These are phyloP conservation scores for Henckelia pumila DNA, from an alignment of 257 asterid species.

Conservation along the genomic window DNA sequence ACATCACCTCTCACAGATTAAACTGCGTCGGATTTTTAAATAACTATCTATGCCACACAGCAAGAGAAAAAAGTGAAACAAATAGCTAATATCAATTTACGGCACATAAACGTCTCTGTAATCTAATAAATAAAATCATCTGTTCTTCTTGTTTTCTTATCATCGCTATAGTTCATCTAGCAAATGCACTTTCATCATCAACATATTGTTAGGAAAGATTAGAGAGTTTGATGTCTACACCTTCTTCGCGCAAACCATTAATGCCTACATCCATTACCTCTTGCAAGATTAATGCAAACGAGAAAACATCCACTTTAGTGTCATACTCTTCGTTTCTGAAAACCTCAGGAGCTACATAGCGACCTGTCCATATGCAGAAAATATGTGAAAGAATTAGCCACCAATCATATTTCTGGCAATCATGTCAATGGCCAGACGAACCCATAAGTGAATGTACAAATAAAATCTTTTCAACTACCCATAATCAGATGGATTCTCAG, in stretches of 20 bases:
- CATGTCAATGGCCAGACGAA: too few species aligned
- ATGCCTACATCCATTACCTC: slow-evolving; percentile 44
- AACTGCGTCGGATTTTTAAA: neutral
- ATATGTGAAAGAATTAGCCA: slow-evolving; percentile 4
- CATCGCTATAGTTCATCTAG: too few species aligned
- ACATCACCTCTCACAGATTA: neutral
- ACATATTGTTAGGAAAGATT: too few species aligned
- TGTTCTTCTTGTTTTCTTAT: too few species aligned
- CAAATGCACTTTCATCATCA: too few species aligned
- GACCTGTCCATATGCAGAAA: slow-evolving; percentile 45
- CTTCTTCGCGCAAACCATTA: slow-evolving; percentile 10
- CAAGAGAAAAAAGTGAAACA: too few species aligned
- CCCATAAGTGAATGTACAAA: too few species aligned
- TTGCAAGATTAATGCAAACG: slow-evolving; percentile 79
- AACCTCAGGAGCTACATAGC: slow-evolving; percentile 90
- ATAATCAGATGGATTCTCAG: neutral
- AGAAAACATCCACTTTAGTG: slow-evolving; percentile 83
- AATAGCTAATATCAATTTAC: too few species aligned
- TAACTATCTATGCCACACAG: neutral
- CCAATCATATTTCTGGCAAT: slow-evolving; percentile 4
- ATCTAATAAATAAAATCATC: too few species aligned
- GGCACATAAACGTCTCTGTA: too few species aligned
- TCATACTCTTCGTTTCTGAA: slow-evolving; percentile 75
- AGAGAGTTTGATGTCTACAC: neutral
- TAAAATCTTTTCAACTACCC: neutral